Base-by-base conservation (phyloP, 1,284 basidiomycete genomes). In the Sanghuangporus weigelae region DNA sequence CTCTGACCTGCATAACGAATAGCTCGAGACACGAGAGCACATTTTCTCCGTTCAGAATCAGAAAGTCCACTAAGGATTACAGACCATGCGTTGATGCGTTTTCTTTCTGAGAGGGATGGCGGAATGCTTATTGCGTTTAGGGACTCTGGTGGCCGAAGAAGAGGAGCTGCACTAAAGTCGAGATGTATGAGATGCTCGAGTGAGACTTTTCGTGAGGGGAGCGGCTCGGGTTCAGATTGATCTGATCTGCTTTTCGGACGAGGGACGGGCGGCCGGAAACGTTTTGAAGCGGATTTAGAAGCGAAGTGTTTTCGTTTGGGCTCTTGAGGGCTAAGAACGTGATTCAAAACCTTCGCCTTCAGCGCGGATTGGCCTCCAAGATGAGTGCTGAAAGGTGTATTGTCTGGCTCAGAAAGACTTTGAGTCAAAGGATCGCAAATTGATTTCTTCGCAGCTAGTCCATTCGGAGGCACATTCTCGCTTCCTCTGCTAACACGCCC, bases 1-100 rank as follows among this genome's bases (percentile, higher is more conserved):
- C 23, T 19, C 71, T 38, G 69, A 85, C 87, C 84, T 73, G 87
- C 84, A 72, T 89, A 89, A 62, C 87, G 81, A 71, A 89, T 81
- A 56, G 81, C 76, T 55, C 81, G 80, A 12, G 84, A 89, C 21
- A 85, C 85, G 19, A 79, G 72, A 12, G 71, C 69, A 63, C 84
- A 84, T 36, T 69, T 68, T 11, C 63, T 68, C 6, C 85, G 73
- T 60, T 84, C 82, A 53, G 69, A 57, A 16, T 76, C 67, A 4
- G 75, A 73, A 2, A 89, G 72, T 4, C 72, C 75, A 64, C 80
- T 81, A 2, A 90, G 73, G n/a, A 84, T 74, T 21, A 89, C 62
- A 4, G 87, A 78, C 74, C 84, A 82, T 2, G 67, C 69, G n/a
- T 76, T 70, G 2, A 87, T 81, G 57, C 75, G 77, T 70, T 81